Evolutionary conservation across 2,329 filamentous ascomycete genomes (phyloP), one percentile per base, ranked within the genome.

Genomic region (Colletotrichum orbiculare): DNA sequence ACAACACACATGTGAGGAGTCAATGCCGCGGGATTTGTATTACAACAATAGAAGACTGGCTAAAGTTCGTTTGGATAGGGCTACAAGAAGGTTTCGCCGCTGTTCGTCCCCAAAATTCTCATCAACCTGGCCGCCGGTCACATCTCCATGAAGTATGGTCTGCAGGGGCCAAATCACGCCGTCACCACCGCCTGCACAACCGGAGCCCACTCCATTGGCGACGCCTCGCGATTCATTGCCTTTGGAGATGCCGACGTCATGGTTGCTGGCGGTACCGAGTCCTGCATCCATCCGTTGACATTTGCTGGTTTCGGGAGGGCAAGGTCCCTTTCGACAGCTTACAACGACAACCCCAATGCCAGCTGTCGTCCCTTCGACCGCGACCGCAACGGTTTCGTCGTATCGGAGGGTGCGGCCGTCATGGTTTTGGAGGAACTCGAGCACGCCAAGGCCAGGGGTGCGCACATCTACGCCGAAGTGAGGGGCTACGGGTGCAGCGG

Each of bases 101-200:
- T 97, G 4, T 98, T 99, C 74, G 94, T 98, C 8, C 96, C 96
- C 7, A 91, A 93, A 70, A 88, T 98, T 8, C 84, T 99, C 54
- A 97, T 97, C 79, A 99, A 99, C 75, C 87, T 99, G 70, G 96
- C 93, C 0, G 96, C 96, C 9, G 96, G 96, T 1, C 95, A 98
- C 75, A 89, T 98, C 42, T 95, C 95, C 34, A 98, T 99, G 89
- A 91, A 89, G 71, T 89, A 96, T 78, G 92, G 93, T 15, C 91
- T 99, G 73, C 81, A 92, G 76, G 96, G 96, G 0, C 96, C 96
- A 5, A 97, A 97, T 74, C 96, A 97, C 77, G 88, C 95, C 2
- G 93, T 88, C 43, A 97, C 95, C 0, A 99, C 96, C 11, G 96
- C 96, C 63, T 99, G 96, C 76, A 98, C 96, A 1, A 99, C 96